Percentiles rank a stretch among this genome's conserved stretches.
Conservation (phyloP, 2,329 filamentous ascomycete genomes). For the Arthrobotrys pseudoclavata region DNA sequence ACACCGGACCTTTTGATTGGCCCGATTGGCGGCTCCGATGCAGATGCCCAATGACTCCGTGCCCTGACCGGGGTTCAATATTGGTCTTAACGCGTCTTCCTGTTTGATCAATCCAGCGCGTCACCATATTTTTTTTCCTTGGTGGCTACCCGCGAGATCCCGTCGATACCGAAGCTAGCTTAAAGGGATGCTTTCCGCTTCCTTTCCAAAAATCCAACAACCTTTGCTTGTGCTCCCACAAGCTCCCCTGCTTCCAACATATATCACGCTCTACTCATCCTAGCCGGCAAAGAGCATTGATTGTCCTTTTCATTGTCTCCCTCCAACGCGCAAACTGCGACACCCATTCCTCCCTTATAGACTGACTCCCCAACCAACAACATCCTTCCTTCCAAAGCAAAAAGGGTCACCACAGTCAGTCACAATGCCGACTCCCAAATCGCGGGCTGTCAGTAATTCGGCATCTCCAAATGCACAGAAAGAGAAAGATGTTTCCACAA, state of each 20-base stretch:
- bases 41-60: constrained; percentile 41
- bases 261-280: background rate
- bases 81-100: constrained; percentile 56
- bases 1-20: constrained; percentile 31
- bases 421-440: constrained; percentile 38
- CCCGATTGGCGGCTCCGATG: constrained; percentile 42
- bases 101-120: constrained; percentile 42
- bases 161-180: constrained; percentile 24
- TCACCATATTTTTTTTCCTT: constrained; percentile 52
- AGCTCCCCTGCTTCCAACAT: background rate
- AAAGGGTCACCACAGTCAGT: background rate
- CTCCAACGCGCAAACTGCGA: background rate
- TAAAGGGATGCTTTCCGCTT: constrained; percentile 21
- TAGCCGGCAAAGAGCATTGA: background rate
- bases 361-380: constrained; percentile 1
- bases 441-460: constrained; percentile 34
- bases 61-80: constrained; percentile 26
- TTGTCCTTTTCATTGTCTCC: constrained; percentile 5
- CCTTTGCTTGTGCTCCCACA: background rate
- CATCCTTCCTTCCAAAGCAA: background rate
- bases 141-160: constrained; percentile 43
- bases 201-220: background rate
- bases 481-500: constrained; percentile 36
- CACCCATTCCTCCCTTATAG: background rate
- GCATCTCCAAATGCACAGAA: constrained; percentile 41